These are phyloP conservation scores for Euphrasia confusa DNA, from an alignment of 257 asterid species.

Conservation along the genomic window DNA sequence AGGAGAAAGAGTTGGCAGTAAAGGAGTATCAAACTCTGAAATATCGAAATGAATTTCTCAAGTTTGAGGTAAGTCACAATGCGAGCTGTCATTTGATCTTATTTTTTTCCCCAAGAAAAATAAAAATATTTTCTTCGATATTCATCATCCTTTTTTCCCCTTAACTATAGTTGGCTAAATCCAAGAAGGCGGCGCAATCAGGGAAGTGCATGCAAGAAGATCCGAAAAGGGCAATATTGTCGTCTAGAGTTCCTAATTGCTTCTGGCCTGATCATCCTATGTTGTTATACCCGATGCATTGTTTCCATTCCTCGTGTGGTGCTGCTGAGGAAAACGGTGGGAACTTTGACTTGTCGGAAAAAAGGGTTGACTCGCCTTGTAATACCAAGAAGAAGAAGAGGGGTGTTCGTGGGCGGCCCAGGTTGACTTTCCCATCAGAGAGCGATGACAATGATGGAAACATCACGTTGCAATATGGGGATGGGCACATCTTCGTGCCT, in stretches of 20 bases:
- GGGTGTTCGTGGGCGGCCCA: slow-evolving; percentile 19
- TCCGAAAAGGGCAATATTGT: not conserved
- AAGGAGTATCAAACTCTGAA: slow-evolving; percentile 38
- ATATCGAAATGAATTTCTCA: slow-evolving; percentile 37
- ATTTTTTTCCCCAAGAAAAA: not conserved
- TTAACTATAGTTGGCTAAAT: slow-evolving; percentile 38
- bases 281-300: slow-evolving; percentile 48
- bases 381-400: not conserved
- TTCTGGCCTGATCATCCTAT: slow-evolving; percentile 44
- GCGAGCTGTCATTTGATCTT: not conserved
- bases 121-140: not conserved
- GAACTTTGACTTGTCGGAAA: slow-evolving; percentile 4
- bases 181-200: slow-evolving; percentile 28
- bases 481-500: slow-evolving; percentile 5
- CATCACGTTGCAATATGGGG: not conserved
- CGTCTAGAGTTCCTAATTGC: slow-evolving; percentile 33
- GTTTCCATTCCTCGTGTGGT: slow-evolving; percentile 29
- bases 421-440: slow-evolving; percentile 17
- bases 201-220: slow-evolving; percentile 23
- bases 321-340: slow-evolving; percentile 8
- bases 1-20: slow-evolving; percentile 59
- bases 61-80: slow-evolving; percentile 35
- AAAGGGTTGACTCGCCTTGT: slow-evolving; percentile 16
- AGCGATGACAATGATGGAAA: not conserved
- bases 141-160: not conserved